phyloP scores from a whole-genome alignment of 148 eudicot genomes.

The Cornus controversa region DNA sequence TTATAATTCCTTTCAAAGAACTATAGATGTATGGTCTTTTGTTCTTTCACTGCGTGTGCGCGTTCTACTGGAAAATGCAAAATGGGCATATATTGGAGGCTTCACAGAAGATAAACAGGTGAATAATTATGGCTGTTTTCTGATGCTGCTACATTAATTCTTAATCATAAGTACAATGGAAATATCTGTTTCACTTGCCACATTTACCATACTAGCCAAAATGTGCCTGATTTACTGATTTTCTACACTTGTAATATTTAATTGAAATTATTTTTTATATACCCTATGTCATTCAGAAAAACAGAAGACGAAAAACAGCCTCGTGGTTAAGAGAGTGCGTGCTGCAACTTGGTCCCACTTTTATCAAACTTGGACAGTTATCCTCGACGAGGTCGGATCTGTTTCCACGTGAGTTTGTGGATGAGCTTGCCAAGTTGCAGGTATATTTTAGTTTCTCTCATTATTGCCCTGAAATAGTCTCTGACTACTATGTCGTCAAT shows the following conservation, averaged over 20 bases:
- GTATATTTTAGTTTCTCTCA: constrained; percentile 30
- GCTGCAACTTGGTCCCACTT: constrained; percentile 96
- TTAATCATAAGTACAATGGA: background rate
- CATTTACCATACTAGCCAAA: background rate
- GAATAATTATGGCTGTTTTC: constrained; percentile 1
- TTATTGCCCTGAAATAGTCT: background rate
- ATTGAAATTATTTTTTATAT: background rate
- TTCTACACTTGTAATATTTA: background rate
- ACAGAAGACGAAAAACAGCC: constrained; percentile 74
- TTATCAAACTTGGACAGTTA: constrained; percentile 89
- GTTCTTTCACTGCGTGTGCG: constrained; percentile 92
- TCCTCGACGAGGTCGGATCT: constrained; percentile 95
- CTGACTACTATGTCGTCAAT: background rate
- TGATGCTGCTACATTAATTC: background rate
- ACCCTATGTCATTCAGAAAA: constrained; percentile 37
- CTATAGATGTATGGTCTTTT: constrained; percentile 89
- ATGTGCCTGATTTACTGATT: background rate
- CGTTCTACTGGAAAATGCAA: constrained; percentile 82
- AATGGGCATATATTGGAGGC: constrained; percentile 84
- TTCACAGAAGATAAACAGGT: constrained; percentile 88
- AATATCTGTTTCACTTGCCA: constrained; percentile 4
- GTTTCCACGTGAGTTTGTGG: constrained; percentile 89
- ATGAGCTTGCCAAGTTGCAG: constrained; percentile 98
- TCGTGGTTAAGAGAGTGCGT: constrained; percentile 89
- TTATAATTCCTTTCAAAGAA: constrained; percentile 74